Conservation (phyloP, 2,329 filamentous ascomycete species). For the Hypomyces perniciosus region DNA sequence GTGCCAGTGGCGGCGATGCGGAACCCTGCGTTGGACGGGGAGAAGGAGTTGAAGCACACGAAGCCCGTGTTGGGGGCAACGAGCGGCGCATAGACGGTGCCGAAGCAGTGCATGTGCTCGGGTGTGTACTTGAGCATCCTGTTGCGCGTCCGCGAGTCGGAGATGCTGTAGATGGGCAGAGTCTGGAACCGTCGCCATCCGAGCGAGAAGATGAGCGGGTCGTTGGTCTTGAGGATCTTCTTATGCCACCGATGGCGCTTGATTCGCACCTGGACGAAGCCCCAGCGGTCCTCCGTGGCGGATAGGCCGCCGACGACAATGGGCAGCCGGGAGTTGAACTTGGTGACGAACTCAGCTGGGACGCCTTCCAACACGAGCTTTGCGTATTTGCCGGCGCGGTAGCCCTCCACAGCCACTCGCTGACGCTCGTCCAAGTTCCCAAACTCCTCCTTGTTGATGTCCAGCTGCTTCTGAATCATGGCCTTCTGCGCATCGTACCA, state of each 20-base stretch:
- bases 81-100: slow-evolving; percentile 88
- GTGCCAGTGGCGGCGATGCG: slow-evolving; percentile 91
- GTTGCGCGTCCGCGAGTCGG: slow-evolving; percentile 86
- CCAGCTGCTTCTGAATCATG: slow-evolving; percentile 85
- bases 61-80: slow-evolving; percentile 96
- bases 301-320: slow-evolving; percentile 88
- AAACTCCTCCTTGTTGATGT: slow-evolving; percentile 95
- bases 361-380: slow-evolving; percentile 85
- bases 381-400: slow-evolving; percentile 86
- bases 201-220: slow-evolving; percentile 92
- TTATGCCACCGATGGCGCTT: slow-evolving; percentile 99
- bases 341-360: slow-evolving; percentile 79
- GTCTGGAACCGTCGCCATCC: slow-evolving; percentile 95
- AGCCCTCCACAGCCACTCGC: slow-evolving; percentile 79
- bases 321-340: slow-evolving; percentile 76
- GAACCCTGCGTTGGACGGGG: slow-evolving; percentile 79
- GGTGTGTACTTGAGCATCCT: slow-evolving; percentile 99
- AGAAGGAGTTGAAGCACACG: slow-evolving; percentile 86
- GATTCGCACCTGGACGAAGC: slow-evolving; percentile 90
- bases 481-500: slow-evolving; percentile 99
- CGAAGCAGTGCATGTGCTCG: slow-evolving; percentile 99
- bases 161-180: slow-evolving; percentile 88
- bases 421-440: slow-evolving; percentile 80
- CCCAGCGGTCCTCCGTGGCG: slow-evolving; percentile 90
- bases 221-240: slow-evolving; percentile 97